Evolutionary conservation across 2,329 filamentous ascomycete genomes (phyloP).

Genomic region (Aureobasidium mangrovei): DNA sequence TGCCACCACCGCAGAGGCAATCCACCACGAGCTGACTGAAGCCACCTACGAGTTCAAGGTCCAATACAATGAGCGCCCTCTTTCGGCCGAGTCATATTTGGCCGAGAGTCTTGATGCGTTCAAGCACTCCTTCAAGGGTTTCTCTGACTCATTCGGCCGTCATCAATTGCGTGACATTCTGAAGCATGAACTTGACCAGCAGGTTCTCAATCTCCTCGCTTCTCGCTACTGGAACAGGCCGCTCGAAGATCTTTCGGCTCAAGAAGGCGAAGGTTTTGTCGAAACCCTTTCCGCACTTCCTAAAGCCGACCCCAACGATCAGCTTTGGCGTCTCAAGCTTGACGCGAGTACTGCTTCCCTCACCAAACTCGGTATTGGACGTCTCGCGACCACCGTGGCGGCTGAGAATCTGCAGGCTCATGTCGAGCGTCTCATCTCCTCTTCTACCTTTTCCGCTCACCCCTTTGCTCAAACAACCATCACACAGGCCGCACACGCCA

Average conservation of each 20-base stretch:
- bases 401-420: constrained; percentile 78
- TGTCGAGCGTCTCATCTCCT: constrained; percentile 66
- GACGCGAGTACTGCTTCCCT: constrained; percentile 84
- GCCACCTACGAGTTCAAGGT: constrained; percentile 99
- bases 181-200: constrained; percentile 88
- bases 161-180: constrained; percentile 81
- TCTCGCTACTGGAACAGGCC: constrained; percentile 97
- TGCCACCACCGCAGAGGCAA: constrained; percentile 81
- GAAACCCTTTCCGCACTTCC: constrained; percentile 66
- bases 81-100: constrained; percentile 93
- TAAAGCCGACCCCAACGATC: constrained; percentile 62
- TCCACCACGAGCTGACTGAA: constrained; percentile 90
- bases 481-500: constrained; percentile 77
- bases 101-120: constrained; percentile 92
- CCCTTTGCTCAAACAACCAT: constrained; percentile 93
- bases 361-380: constrained; percentile 88
- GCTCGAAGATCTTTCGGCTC: constrained; percentile 65
- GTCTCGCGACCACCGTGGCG: constrained; percentile 85
- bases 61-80: constrained; percentile 92
- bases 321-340: constrained; percentile 86
- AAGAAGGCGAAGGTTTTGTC: constrained; percentile 23
- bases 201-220: constrained; percentile 84
- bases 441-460: constrained; percentile 79
- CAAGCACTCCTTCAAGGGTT: constrained; percentile 95
- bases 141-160: constrained; percentile 80